Base-by-base conservation (phyloP, 169 alveolate genomes). In the Plasmodium blacklocki region DNA sequence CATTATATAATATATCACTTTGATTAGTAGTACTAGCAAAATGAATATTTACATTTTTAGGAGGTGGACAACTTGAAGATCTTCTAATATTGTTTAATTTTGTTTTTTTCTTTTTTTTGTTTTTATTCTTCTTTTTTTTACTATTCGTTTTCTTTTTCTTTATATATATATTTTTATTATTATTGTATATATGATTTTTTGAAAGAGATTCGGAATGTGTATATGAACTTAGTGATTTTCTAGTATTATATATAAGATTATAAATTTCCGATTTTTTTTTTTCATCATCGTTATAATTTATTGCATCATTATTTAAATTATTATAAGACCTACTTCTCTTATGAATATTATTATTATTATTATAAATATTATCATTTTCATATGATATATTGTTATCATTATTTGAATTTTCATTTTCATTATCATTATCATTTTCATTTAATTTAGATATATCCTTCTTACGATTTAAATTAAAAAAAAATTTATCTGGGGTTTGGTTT, bases 261-360 rank as follows among this genome's bases (percentile, higher is more conserved):
- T 15, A 78, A 29, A 64, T 78, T 78, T 78, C 89, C 3, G 80
- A 78, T n/a, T 64, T 18, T 26, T 66, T 76, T 23, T 23, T 58
- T 64, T 76, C 89, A 76, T 9, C 67, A 32, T 49, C n/a, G 5
- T 72, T 72, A 39, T 39, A 39, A 39, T 39, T 39, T 39, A 39
- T 7, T 39, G 9, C 9, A 3, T 39, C 19, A 23, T 50, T 29
- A 11, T 9, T 72, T 18, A 60, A 66, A 18, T 26, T 72, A 4
- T 52, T 59, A 14, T 50, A 11, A 26, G 47, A 39, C 1, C 21
- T 56, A 56, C 64, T 15, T 18, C 21, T 56, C 18, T 56, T 56
- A 18, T 15, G 23, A 15, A 12, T 56, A 56, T 18, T 56, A 56
- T 12, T 56, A 12, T 1, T 54, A 54, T 54, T 56, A 56, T 56